Base-by-base conservation (phyloP, 1,284 basidiomycete species). In the Sanguinoderma infundibulare region DNA sequence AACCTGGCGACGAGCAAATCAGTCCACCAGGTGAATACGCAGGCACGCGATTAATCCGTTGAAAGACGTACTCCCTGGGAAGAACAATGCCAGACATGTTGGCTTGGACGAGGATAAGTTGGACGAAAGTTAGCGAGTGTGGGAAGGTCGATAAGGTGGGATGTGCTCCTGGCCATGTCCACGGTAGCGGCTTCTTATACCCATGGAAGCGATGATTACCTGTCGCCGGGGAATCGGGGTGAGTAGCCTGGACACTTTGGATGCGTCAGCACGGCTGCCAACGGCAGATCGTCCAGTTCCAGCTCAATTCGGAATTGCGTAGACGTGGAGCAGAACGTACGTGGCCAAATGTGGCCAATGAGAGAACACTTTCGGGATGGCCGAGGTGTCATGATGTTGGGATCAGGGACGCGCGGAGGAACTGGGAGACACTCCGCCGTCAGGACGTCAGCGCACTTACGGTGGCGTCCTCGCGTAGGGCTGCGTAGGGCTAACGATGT, bases 41-140 rank as follows among this genome's bases (percentile, higher is more conserved):
- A 34, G 15, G 1, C n/a, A 36, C 17, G 17, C 17, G 14, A 15
- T 8, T 2, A 10, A 6, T 12, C 5, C 24, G 17, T 10, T 40
- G 17, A 32, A 22, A 7, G 24, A 53, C 70, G 38, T 55, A 82
- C 81, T 75, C 76, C 60, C 73, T 59, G 24, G 80, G 76, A 56
- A 82, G 58, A 46, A 63, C 63, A 39, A 76, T 53, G 4, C 72
- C 68, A 47, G 79, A 69, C 74, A 80, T 55, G 40, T 7, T 53
- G 22, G 49, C 34, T 36, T 22, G 38, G 39, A 50, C 24, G 62
- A 24, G 20, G 35, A 38, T 40, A 17, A 30, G 22, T 32, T 22
- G 7, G 20, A 46, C 17, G 36, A 30, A 35, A 17, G 44, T 26
- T 30, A 49, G 57, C 28, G 22, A 53, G 28, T 24, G 54, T 17